Percentiles rank a stretch among this genome's conserved stretches.
These are phyloP conservation scores for Malassezia yamatoensis DNA, from an alignment of 1,284 basidiomycete genomes.

Conservation along the genomic window DNA sequence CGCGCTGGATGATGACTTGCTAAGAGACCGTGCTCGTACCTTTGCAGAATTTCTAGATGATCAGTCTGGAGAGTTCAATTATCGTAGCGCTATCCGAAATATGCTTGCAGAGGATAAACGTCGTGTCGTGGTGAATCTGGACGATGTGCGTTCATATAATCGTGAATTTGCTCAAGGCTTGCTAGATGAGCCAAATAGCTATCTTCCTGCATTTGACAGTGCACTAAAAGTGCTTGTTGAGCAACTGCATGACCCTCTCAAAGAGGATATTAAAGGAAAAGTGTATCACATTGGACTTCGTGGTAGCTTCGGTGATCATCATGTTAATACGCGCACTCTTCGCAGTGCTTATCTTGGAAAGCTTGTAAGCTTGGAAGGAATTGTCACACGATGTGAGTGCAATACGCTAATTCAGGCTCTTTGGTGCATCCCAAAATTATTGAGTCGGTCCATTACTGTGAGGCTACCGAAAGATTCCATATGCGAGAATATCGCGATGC, in stretches of 20 bases:
- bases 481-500: conserved; percentile 82
- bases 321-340: conserved; percentile 87
- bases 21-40: conserved; percentile 52
- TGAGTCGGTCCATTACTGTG: conserved; percentile 90
- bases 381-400: conserved; percentile 76
- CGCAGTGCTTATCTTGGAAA: conserved; percentile 78
- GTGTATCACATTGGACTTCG: conserved; percentile 70
- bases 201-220: conserved; percentile 80
- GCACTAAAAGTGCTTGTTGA: conserved; percentile 69
- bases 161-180: conserved; percentile 56
- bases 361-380: conserved; percentile 95
- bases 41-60: conserved; percentile 81
- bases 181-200: conserved; percentile 77
- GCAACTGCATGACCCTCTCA: conserved; percentile 64
- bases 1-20: conserved; percentile 38
- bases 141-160: conserved; percentile 88
- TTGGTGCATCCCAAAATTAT: conserved; percentile 97
- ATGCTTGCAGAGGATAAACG: conserved; percentile 76
- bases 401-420: conserved; percentile 53
- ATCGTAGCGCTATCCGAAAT: conserved; percentile 71
- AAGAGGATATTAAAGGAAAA: conserved; percentile 71
- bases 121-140: conserved; percentile 87
- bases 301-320: conserved; percentile 97
- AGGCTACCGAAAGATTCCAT: conserved; percentile 72
- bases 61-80: conserved; percentile 57